Evolutionary conservation across 441 rosid species (phyloP).

Genomic region (Macaranga tanarius): DNA sequence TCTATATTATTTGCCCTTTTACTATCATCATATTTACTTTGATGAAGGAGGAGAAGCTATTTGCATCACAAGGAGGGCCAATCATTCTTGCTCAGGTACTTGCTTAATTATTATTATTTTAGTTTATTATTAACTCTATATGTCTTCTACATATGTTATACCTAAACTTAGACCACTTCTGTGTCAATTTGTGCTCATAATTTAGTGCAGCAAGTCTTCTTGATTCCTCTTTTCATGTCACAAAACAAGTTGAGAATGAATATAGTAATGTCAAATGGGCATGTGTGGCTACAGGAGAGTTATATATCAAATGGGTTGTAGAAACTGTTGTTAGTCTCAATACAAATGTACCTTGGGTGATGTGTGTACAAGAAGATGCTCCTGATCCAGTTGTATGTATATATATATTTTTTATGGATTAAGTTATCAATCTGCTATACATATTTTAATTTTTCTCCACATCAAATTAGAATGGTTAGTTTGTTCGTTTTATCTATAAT

Average conservation of each 20-base stretch:
- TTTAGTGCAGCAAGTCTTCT: not conserved
- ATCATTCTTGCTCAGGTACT: no score
- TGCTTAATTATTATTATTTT: not conserved
- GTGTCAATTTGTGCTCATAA: not conserved
- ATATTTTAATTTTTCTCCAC: no score
- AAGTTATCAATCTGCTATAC: not conserved
- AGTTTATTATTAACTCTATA: not conserved
- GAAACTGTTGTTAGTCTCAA: slow-evolving; percentile 57
- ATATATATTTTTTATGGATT: no score
- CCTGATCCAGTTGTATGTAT: slow-evolving; percentile 47
- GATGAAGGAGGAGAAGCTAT: no score
- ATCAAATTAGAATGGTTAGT: not conserved
- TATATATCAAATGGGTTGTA: slow-evolving; percentile 62
- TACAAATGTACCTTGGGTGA: slow-evolving; percentile 69
- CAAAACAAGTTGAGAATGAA: slow-evolving; percentile 62
- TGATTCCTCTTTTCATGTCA: slow-evolving; percentile 16
- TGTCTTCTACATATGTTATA: not conserved
- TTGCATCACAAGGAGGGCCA: no score
- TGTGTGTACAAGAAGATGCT: no score
- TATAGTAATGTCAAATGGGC: slow-evolving; percentile 58
- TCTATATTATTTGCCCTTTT: no score
- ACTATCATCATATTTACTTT: no score
- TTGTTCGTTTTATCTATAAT: not conserved
- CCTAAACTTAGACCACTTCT: not conserved
- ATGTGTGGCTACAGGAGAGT: slow-evolving; percentile 49